A percentile compares a stretch with the other conserved stretches of the same genome.
Evolutionary conservation across 2,329 filamentous ascomycete species (phyloP).

Genomic region (Mollisia scopiformis): DNA sequence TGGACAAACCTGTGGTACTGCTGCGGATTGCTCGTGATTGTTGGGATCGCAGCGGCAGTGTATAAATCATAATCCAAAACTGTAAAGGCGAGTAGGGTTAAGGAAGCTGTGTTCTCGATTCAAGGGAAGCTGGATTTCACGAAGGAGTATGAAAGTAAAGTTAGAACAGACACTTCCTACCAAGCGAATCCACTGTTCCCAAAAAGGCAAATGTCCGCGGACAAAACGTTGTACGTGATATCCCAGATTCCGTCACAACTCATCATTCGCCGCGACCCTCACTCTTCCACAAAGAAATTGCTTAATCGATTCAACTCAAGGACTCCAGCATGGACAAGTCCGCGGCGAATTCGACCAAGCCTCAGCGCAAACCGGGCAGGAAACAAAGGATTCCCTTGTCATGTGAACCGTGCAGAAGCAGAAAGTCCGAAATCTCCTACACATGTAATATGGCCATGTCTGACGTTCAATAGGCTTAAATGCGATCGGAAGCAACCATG

Average conservation of each 20-base stretch:
- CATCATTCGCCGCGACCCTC: background rate
- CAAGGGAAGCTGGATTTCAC: slow-evolving; percentile 78
- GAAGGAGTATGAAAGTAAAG: slow-evolving; percentile 77
- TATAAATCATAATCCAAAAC: too few species aligned
- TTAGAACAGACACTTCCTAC: too few species aligned
- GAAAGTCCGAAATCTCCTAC: slow-evolving; percentile 20
- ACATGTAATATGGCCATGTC: background rate
- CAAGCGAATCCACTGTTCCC: too few species aligned
- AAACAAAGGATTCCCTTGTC: slow-evolving; percentile 23
- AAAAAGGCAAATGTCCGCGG: background rate
- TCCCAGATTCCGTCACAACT: background rate
- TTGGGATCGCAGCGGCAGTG: too few species aligned
- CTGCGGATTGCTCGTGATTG: too few species aligned
- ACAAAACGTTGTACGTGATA: background rate
- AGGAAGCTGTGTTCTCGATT: slow-evolving; percentile 80
- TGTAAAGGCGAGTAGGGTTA: slow-evolving; percentile 73
- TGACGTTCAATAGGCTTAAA: slow-evolving; percentile 63
- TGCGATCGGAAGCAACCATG: slow-evolving; percentile 89
- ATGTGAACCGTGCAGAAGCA: slow-evolving; percentile 26
- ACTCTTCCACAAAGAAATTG: background rate
- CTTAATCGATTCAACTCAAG: background rate
- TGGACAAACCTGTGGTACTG: too few species aligned
- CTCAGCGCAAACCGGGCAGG: slow-evolving; percentile 15
- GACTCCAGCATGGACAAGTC: slow-evolving; percentile 2
- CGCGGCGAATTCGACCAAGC: background rate